Evolutionary conservation across 345 rosid species (phyloP).

Genomic region (Combretum micranthum): DNA sequence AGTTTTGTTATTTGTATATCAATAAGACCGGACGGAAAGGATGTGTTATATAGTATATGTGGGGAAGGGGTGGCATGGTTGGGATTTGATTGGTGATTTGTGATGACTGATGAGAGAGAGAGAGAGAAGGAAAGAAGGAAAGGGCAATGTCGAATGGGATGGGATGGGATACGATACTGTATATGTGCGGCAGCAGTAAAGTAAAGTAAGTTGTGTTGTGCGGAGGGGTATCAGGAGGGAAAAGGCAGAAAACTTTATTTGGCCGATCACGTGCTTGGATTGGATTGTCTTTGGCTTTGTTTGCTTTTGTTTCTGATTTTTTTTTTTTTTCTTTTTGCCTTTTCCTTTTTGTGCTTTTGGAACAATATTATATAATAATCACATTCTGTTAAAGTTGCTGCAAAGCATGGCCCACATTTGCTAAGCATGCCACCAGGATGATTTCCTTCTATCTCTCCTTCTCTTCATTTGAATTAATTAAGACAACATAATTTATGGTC

Average conservation of each 20-base stretch:
- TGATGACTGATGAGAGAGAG: background rate
- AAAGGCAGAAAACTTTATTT: constrained; percentile 14
- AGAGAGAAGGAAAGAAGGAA: background rate
- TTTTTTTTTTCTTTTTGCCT: background rate
- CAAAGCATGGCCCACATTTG: constrained; percentile 14
- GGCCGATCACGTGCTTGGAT: constrained; percentile 87
- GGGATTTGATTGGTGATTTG: background rate
- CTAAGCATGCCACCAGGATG: constrained; percentile 8
- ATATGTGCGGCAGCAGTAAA: constrained; percentile 5
- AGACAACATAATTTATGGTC: too few species aligned
- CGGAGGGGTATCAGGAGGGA: constrained; percentile 23
- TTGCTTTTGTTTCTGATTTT: constrained; percentile 28
- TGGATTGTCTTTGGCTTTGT: constrained; percentile 68
- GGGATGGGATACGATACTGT: too few species aligned
- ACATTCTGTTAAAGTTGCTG: constrained; percentile 33
- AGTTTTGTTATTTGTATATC: background rate
- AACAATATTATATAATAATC: constrained; percentile 16
- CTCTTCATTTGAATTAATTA: too few species aligned
- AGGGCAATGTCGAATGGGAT: too few species aligned
- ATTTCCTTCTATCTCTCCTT: too few species aligned
- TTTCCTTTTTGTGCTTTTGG: background rate
- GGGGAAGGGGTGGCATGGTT: constrained; percentile 6
- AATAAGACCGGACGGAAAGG: constrained; percentile 46
- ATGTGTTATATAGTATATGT: too few species aligned
- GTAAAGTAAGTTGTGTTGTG: constrained; percentile 17